Percentiles rank a stretch among this genome's conserved stretches.
phyloP scores from a whole-genome alignment of 2,329 filamentous ascomycete species.

The Ascocoryne sarcoides region DNA sequence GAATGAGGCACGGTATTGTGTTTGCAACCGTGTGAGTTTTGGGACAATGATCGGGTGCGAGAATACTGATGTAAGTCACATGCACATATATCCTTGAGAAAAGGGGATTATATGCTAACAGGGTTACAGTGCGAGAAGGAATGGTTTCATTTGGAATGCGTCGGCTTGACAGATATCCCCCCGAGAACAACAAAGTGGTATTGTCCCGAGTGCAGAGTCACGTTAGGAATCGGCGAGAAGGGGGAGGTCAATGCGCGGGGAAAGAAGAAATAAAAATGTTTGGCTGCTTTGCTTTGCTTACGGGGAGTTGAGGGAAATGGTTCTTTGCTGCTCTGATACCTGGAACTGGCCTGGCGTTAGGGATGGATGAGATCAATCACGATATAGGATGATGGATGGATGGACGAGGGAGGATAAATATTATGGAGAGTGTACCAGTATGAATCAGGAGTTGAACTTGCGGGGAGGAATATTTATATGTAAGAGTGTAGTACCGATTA shows the following conservation, averaged over 20 bases:
- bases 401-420: no score
- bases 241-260: conserved; percentile 44
- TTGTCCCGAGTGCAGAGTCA: conserved; percentile 64
- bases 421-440: no score
- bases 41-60: conserved; percentile 80
- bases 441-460: no score
- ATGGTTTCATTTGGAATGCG: conserved; percentile 79
- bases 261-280: conserved; percentile 28
- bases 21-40: conserved; percentile 72
- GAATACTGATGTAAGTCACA: conserved; percentile 60
- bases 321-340: no score
- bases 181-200: conserved; percentile 75
- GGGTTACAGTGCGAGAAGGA: conserved; percentile 75
- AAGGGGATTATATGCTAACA: no score
- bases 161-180: conserved; percentile 59
- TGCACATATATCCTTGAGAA: no score
- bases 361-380: no score
- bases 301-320: no score
- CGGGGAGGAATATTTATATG: no score
- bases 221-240: conserved; percentile 53
- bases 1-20: conserved; percentile 66
- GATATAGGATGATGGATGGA: no score
- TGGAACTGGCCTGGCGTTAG: no score
- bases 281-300: neutral
- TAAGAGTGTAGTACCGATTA: no score